Base-by-base conservation (phyloP, 1,284 basidiomycete species). In the Chiua sp. region DNA sequence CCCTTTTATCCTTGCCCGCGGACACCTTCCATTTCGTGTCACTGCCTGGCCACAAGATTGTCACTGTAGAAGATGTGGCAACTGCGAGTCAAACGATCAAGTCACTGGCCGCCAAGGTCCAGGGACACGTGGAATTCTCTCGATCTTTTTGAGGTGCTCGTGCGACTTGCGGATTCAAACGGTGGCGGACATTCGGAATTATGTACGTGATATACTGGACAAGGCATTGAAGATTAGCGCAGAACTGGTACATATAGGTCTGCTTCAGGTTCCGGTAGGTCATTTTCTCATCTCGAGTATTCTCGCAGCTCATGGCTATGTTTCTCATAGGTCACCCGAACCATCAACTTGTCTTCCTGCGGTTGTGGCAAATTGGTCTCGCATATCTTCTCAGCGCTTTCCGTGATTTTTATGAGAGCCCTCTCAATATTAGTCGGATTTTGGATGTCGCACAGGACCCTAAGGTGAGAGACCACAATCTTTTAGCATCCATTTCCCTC, bases 391-490 rank as follows among this genome's bases (percentile, higher is more conserved):
- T 94, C 11, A 87, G 90, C 58, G 92, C 94, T 3, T 91, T 99
- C 75, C 86, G 90, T 53, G 93, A 94, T 68, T 96, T 96, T 72
- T 98, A 98, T 75, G 85, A 90, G 71, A 95, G 90, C 68, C 93
- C 94, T 59, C 84, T 95, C 67, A 98, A 98, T 72, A 92, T 99
- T 59, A 95, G 93, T 28, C 86, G 96, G 50, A 95, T 99, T 53
- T 80, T 98, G 53, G 98, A 99, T 71, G 93, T 99, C 44, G 96
- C 94, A 3, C 93, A 96, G 74, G 96, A 98, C 69, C 84, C 98
- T 61, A 96, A 96, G 80, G 94, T 93, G 71, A 65, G 82, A 71
- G 16, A 47, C 26, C 18, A 42, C 20, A 39, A 33, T 28, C 16
- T 47, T 22, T 13, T 46, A n/a, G 49, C 18, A 4, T 32, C 12